Evolutionary conservation across 495 filamentous ascomycete genomes (phyloP), one percentile per base, ranked within the genome.

Genomic region (Cryomyces minteri): DNA sequence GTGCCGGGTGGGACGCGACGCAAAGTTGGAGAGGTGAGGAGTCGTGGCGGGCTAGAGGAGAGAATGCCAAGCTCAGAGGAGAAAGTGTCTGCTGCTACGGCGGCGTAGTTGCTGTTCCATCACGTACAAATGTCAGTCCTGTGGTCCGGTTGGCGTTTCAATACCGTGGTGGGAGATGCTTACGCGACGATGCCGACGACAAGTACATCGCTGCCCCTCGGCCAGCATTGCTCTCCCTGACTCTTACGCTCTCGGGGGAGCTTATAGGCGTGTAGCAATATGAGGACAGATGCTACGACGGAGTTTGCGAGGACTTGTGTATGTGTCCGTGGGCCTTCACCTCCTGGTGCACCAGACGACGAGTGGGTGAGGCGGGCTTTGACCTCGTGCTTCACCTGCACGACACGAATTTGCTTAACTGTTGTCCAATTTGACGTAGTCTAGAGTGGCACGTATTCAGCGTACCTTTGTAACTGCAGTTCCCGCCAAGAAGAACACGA

Each of bases 61-160:
- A 96, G 71, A 41, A 98, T 98, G 5, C 90, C 90, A 10, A 96
- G 76, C 62, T 98, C 90, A 9, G 88, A 95, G 45, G 82, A 86
- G 62, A 94, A 92, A 5, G 90, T 98, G 57, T 98, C 90, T 31
- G 90, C 82, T 9, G 86, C 77, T 18, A 88, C 84, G 28, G 84
- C 82, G 32, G 85, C 90, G 51, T 98, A 98, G 64, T 96, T 62
- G 8, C 53, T 52, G 31, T 25, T 5, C 44, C 7, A 28, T 72
- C 70, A 37, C 68, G 18, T 25, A 25, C 1, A 25, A 25, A 25
- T 25, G 18, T 25, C 18, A 25, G 18, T 25, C 18, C 18, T 25
- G 18, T 25, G 18, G 18, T 25, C 18, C 18, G 18, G 18, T 25
- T 25, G 18, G 2, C 18, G 18, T 25, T 25, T 25, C 1, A 1